Evolutionary conservation across 2,329 filamentous ascomycete species (phyloP).

Genomic region (Aspergillaceae sp.): DNA sequence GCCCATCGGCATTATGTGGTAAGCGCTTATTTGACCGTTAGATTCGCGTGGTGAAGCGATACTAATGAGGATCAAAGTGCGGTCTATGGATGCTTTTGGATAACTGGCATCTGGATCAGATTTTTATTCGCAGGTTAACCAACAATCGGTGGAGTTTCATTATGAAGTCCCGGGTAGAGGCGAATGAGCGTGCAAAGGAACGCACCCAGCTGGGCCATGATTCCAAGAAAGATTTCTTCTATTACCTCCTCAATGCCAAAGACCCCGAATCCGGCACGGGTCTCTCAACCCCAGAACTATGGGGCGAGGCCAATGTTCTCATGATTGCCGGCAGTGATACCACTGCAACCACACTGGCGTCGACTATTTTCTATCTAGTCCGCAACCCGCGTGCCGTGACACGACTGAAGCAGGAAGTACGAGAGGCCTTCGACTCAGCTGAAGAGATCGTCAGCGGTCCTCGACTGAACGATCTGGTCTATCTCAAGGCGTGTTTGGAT

Average conservation of each 20-base stretch:
- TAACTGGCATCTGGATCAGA: slow-evolving; percentile 56
- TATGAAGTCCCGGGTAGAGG: slow-evolving; percentile 59
- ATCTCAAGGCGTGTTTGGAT: slow-evolving; percentile 35
- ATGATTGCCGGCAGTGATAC: slow-evolving; percentile 67
- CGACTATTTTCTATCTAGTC: slow-evolving; percentile 34
- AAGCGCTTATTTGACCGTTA: slow-evolving; percentile 22
- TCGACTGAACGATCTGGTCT: slow-evolving; percentile 28
- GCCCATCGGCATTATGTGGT: slow-evolving; percentile 62
- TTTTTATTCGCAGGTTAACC: slow-evolving; percentile 60
- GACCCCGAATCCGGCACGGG: slow-evolving; percentile 63
- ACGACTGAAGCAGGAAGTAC: slow-evolving; percentile 28
- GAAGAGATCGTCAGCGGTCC: slow-evolving; percentile 31
- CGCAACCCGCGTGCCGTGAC: slow-evolving; percentile 24
- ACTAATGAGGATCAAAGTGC: slow-evolving; percentile 39
- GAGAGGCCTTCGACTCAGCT: slow-evolving; percentile 24
- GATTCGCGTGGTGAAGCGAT: neutral
- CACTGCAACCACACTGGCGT: slow-evolving; percentile 54
- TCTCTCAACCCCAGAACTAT: slow-evolving; percentile 58
- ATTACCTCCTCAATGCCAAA: slow-evolving; percentile 62
- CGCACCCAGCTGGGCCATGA: slow-evolving; percentile 51
- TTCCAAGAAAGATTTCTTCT: slow-evolving; percentile 66
- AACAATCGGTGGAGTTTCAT: slow-evolving; percentile 61
- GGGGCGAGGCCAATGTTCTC: slow-evolving; percentile 62
- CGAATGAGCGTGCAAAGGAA: slow-evolving; percentile 55
- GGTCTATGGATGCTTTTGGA: slow-evolving; percentile 63